These are phyloP conservation scores for Citrus inodora DNA, from an alignment of 345 rosid genomes.

Conservation along the genomic window DNA sequence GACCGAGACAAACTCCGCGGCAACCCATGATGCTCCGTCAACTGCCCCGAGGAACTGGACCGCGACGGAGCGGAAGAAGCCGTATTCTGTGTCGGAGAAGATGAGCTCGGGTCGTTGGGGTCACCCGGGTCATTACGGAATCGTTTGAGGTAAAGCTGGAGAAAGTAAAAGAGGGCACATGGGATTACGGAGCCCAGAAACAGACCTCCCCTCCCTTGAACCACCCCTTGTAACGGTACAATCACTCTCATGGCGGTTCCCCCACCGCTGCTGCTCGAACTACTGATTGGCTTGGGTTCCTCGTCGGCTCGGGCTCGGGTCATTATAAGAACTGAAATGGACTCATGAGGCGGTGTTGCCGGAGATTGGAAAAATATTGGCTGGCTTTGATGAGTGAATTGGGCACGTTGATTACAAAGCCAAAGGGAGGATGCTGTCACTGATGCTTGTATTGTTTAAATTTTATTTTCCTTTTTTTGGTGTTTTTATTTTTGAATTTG, in stretches of 20 bases:
- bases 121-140: conserved; percentile 45
- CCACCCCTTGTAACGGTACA: conserved; percentile 89
- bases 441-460: not conserved
- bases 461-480: not conserved
- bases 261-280: conserved; percentile 30
- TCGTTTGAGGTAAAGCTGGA: conserved; percentile 75
- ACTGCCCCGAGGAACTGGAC: conserved; percentile 48
- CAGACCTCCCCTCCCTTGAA: conserved; percentile 92
- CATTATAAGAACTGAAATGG: conserved; percentile 36
- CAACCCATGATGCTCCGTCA: conserved; percentile 53
- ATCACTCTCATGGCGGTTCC: conserved; percentile 89
- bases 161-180: conserved; percentile 90
- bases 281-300: conserved; percentile 19
- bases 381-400: conserved; percentile 11
- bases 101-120: conserved; percentile 25
- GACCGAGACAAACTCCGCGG: conserved; percentile 60
- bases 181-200: conserved; percentile 88
- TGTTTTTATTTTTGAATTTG: not conserved
- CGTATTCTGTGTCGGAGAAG: conserved; percentile 7
- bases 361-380: not conserved
- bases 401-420: conserved; percentile 23
- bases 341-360: conserved; percentile 19
- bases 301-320: conserved; percentile 53
- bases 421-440: not conserved
- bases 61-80: conserved; percentile 34